phyloP scores from a whole-genome alignment of 2,329 filamentous ascomycete species.

The Beauveria pseudobassiana region DNA sequence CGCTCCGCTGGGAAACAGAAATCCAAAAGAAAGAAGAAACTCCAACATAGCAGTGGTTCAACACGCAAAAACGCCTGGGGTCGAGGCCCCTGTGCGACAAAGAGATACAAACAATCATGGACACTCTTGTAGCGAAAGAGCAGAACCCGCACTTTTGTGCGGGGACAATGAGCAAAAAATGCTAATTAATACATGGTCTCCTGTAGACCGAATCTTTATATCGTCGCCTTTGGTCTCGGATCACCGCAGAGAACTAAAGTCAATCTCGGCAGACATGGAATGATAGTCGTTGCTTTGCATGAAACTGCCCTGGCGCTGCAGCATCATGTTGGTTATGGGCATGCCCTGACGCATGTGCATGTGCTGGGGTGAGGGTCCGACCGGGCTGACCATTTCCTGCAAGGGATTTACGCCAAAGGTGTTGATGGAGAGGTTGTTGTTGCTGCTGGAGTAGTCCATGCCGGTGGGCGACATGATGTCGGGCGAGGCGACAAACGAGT shows the following conservation, averaged over 20 bases:
- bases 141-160: not conserved
- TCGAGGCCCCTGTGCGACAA: not conserved
- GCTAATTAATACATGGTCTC: not conserved
- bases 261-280: not conserved
- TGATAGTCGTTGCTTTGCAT: slow-evolving; percentile 17
- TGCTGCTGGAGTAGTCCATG: slow-evolving; percentile 38
- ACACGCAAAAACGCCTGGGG: not conserved
- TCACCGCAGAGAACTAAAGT: slow-evolving; percentile 19
- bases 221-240: not conserved
- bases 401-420: slow-evolving; percentile 39
- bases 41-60: not conserved
- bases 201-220: not conserved
- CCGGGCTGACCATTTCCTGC: slow-evolving; percentile 44
- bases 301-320: slow-evolving; percentile 26
- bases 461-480: slow-evolving; percentile 42
- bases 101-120: not conserved
- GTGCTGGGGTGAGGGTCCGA: slow-evolving; percentile 24
- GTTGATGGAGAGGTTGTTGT: slow-evolving; percentile 22
- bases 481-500: slow-evolving; percentile 46
- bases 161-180: not conserved
- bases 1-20: not conserved
- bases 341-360: slow-evolving; percentile 22
- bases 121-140: not conserved
- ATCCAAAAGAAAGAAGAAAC: not conserved
- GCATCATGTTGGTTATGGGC: slow-evolving; percentile 23